Base-by-base conservation (phyloP, 768 basidiomycete genomes). In the Cyclocybe cylindracea region DNA sequence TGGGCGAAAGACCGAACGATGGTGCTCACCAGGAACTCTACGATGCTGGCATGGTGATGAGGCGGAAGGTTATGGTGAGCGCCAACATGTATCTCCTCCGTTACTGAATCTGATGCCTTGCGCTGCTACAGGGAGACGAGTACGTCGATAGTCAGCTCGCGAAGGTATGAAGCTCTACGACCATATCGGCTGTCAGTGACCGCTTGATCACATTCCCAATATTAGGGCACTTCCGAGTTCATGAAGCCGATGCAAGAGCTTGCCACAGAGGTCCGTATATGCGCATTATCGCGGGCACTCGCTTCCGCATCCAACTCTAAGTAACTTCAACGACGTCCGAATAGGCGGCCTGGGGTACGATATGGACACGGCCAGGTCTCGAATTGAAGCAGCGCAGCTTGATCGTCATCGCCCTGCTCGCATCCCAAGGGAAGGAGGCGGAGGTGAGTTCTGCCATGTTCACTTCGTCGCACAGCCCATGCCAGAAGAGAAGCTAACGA, bases 231-330 rank as follows among this genome's bases (percentile, higher is more conserved):
- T 4, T 75, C 75, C 2, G 75, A 75, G 8, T 77, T 78, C 50
- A 76, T 77, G 77, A 70, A 63, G 57, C 74, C 75, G 0, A 77
- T 78, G 73, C 75, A 76, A 59, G 70, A 76, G 65, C 61, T 78
- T 33, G 70, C 72, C 19, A 75, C 72, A 19, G 73, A 73, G 65
- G 74, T 71, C 38, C 31, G 48, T 54, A 33, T 13, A 19, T 16
- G 41, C 10, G 10, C n/a, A 14, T 31, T 19, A 29, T 10, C n/a
- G 10, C n/a, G 19, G 13, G 24, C n/a, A 44, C 33, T 31, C 41
- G 24, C 24, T 24, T 24, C 24, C 24, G 24, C 24, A 24, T 24
- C 24, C 24, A 24, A 24, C 19, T 16, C 10, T n/a, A 50, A 39
- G 9, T 48, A 34, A 14, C n/a, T 18, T 36, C 43, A 4, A 24